phyloP scores from a whole-genome alignment of 148 eudicot species.

The Diospyros kaki region DNA sequence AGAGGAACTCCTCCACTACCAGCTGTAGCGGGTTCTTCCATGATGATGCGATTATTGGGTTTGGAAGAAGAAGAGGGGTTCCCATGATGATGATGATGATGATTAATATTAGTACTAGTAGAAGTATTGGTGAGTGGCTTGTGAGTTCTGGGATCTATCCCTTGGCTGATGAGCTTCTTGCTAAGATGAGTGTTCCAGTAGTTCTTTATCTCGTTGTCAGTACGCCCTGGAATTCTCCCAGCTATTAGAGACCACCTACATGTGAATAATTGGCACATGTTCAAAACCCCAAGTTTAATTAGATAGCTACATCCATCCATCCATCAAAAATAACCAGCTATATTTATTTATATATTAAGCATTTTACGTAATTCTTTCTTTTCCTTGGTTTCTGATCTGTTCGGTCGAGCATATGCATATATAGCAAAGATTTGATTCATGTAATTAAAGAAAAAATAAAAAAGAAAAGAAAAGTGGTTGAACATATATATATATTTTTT shows the following conservation, averaged over 20 bases:
- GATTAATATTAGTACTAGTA: neutral
- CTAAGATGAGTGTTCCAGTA: slow-evolving; percentile 12
- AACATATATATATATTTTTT: too few species aligned
- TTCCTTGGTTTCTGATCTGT: too few species aligned
- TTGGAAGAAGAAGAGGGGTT: neutral
- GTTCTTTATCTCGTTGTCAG: slow-evolving; percentile 15
- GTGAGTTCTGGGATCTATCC: slow-evolving; percentile 13
- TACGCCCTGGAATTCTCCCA: slow-evolving; percentile 12
- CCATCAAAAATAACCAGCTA: too few species aligned
- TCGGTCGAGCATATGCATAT: too few species aligned
- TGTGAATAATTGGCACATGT: neutral
- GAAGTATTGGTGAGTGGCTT: neutral
- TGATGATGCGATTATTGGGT: neutral
- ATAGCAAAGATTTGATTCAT: too few species aligned
- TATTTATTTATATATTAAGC: too few species aligned
- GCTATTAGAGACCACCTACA: slow-evolving; percentile 12
- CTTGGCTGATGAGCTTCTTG: slow-evolving; percentile 16
- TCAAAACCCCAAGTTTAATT: neutral
- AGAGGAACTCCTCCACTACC: neutral
- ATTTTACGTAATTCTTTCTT: too few species aligned
- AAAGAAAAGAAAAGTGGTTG: too few species aligned
- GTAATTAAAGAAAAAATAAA: too few species aligned
- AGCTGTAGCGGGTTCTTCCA: neutral
- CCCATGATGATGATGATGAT: neutral
- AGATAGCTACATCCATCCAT: neutral